These are phyloP conservation scores for Tuber aestivum DNA, from an alignment of 495 filamentous ascomycete species.

Conservation along the genomic window DNA sequence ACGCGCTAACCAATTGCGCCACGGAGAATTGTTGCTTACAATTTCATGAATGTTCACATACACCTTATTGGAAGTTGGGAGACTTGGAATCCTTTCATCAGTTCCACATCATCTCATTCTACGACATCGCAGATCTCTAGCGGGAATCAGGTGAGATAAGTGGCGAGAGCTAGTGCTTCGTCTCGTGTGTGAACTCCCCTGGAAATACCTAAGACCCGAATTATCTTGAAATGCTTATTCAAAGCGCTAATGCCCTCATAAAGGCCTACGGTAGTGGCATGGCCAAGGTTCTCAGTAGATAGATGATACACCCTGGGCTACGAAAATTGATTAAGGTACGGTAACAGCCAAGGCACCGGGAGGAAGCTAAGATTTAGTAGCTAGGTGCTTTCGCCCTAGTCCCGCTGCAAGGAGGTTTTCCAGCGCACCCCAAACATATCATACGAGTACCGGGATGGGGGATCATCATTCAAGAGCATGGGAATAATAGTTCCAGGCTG, in stretches of 20 bases:
- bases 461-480: background rate
- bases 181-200: background rate
- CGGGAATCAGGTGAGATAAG: too few species aligned
- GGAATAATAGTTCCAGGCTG: background rate
- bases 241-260: background rate
- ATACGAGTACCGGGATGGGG: background rate
- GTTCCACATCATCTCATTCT: background rate
- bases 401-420: background rate
- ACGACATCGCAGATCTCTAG: too few species aligned
- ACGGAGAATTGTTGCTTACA: slow-evolving; percentile 36
- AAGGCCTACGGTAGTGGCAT: background rate
- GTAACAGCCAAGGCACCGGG: background rate
- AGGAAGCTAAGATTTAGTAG: background rate
- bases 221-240: background rate
- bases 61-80: background rate
- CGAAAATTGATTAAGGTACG: background rate
- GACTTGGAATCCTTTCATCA: background rate
- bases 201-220: background rate
- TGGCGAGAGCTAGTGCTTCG: background rate
- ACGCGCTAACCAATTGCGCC: slow-evolving; percentile 52
- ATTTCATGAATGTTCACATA: background rate
- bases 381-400: background rate
- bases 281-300: background rate
- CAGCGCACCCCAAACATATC: background rate
- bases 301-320: background rate